Conservation (phyloP, 352 stramenopile species). For the Phytophthora aleatoria region DNA sequence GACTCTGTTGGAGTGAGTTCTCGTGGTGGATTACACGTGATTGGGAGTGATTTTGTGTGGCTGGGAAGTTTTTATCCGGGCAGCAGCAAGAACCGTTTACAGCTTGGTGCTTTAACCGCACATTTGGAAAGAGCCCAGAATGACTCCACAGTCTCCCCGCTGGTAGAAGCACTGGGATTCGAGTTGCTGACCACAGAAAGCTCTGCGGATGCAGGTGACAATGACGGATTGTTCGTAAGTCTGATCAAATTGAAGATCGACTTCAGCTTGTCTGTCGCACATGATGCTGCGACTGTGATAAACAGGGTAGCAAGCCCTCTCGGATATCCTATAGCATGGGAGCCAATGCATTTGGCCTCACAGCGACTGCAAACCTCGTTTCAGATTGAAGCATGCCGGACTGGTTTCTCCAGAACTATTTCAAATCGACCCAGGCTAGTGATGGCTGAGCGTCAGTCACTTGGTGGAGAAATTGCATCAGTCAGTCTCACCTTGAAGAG, state of each 20-base stretch:
- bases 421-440: constrained; percentile 21
- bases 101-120: constrained; percentile 24
- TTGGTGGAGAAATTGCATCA: constrained; percentile 37
- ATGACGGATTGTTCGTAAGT: constrained; percentile 19
- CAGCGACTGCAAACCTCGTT: constrained; percentile 21
- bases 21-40: constrained; percentile 19
- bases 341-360: constrained; percentile 2
- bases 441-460: constrained; percentile 33
- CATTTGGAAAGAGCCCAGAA: constrained; percentile 11
- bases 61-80: constrained; percentile 11
- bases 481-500: constrained; percentile 29
- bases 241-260: constrained; percentile 31
- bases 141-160: background rate
- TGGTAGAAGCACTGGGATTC: constrained; percentile 33
- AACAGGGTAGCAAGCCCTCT: constrained; percentile 19
- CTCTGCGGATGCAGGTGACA: constrained; percentile 25
- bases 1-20: background rate
- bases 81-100: constrained; percentile 13
- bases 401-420: constrained; percentile 26
- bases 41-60: constrained; percentile 35
- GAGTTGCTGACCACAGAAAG: constrained; percentile 30
- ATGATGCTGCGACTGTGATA: constrained; percentile 14
- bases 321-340: constrained; percentile 31
- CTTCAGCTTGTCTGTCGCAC: constrained; percentile 10
- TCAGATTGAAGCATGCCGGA: constrained; percentile 37